These are phyloP conservation scores for Zygosaccharomyces sapae DNA, from an alignment of 1,139 yeast genomes.

Conservation along the genomic window DNA sequence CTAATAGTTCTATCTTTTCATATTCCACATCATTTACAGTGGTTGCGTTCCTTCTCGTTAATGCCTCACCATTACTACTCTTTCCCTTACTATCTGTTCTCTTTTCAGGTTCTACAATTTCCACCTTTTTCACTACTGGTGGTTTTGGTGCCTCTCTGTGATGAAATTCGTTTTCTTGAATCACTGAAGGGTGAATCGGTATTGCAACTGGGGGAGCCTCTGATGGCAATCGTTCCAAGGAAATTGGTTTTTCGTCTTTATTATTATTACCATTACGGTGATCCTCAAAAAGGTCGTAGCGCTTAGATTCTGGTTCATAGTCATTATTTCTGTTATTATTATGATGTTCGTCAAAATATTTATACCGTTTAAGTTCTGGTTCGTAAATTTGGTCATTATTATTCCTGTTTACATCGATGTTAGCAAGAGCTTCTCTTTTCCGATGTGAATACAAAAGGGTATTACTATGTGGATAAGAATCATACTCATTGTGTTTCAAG, in stretches of 20 bases:
- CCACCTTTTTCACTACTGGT: slow-evolving; percentile 22
- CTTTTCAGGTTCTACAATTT: slow-evolving; percentile 28
- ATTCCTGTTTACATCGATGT: slow-evolving; percentile 29
- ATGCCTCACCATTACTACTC: slow-evolving; percentile 7
- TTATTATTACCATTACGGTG: background rate
- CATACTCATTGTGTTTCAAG: slow-evolving; percentile 26
- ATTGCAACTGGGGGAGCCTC: background rate
- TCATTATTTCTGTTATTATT: background rate
- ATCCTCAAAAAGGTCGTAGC: background rate
- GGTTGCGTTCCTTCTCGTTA: slow-evolving; percentile 25
- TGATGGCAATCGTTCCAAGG: slow-evolving; percentile 1
- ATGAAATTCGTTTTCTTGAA: slow-evolving; percentile 8
- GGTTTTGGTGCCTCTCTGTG: slow-evolving; percentile 10
- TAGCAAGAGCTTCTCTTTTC: slow-evolving; percentile 31
- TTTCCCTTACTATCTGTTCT: slow-evolving; percentile 7
- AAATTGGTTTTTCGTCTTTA: background rate
- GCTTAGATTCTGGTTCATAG: background rate
- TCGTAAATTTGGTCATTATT: slow-evolving; percentile 6
- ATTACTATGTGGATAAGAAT: slow-evolving; percentile 2
- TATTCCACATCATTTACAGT: slow-evolving; percentile 59
- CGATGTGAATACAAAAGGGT: slow-evolving; percentile 7
- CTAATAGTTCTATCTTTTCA: slow-evolving; percentile 73
- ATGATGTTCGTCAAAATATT: background rate
- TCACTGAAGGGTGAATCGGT: background rate
- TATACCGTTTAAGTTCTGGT: slow-evolving; percentile 10